phyloP scores from a whole-genome alignment of 164 flowering plant species.

The Macadamia tetraphylla region DNA sequence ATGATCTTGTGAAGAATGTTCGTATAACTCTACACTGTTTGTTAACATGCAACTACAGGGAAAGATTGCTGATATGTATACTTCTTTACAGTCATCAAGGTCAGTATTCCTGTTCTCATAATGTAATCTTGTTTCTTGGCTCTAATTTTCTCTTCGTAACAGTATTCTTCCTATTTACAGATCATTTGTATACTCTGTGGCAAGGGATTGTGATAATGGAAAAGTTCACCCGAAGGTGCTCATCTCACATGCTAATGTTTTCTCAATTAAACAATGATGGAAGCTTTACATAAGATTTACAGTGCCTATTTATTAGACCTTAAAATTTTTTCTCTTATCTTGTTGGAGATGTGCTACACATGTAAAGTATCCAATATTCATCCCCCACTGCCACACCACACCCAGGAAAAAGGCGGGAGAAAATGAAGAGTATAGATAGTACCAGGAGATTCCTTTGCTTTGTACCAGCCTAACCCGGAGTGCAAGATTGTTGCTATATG shows the following conservation, averaged over 20 bases:
- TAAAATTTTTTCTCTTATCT: too few relatives aligned
- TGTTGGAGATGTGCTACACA: too few relatives aligned
- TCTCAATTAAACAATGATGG: too few relatives aligned
- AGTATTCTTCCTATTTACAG: constrained; percentile 34
- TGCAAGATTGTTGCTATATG: background rate
- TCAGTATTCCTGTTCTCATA: constrained; percentile 16
- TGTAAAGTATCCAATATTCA: too few relatives aligned
- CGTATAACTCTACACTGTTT: constrained; percentile 6
- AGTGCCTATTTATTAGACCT: too few relatives aligned
- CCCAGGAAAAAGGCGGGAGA: too few relatives aligned
- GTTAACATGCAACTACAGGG: constrained; percentile 51
- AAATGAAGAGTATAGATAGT: too few relatives aligned
- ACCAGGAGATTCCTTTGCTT: background rate
- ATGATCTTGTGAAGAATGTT: background rate
- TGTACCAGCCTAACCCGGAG: background rate
- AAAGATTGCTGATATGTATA: constrained; percentile 96
- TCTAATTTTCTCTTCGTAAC: background rate
- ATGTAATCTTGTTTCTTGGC: background rate
- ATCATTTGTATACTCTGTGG: constrained; percentile 92
- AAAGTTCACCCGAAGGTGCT: constrained; percentile 69
- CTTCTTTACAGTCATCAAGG: constrained; percentile 94
- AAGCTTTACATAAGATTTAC: too few relatives aligned
- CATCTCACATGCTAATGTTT: background rate
- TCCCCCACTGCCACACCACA: too few relatives aligned
- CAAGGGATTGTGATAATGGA: constrained; percentile 90